Base-by-base conservation (phyloP, 2,329 filamentous ascomycete genomes). In the Dactylellina cionopaga region DNA sequence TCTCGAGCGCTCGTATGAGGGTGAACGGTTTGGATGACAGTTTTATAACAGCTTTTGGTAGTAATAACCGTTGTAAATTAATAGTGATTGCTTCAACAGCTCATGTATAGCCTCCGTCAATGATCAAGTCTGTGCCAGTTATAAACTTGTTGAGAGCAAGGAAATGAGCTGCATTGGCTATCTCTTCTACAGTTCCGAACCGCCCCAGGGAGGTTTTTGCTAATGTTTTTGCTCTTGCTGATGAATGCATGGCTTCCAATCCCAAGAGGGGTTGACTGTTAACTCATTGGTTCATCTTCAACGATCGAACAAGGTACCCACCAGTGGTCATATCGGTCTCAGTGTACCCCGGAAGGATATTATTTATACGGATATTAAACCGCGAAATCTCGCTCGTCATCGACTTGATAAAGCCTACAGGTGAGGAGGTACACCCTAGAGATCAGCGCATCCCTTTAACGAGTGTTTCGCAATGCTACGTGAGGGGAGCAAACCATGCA, bases 81-180 rank as follows among this genome's bases (percentile, higher is more conserved):
- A 6, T 39, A n/a, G 25, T 13, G 15, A 9, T n/a, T 25, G n/a
- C 33, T 24, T 52, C 24, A 46, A 19, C 55, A 11, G 22, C 39
- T 29, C n/a, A n/a, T 29, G 33, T 92, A 75, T 96, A 80, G 1
- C 92, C 92, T 13, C 92, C 92, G 80, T 96, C 92, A 25, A 96
- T 83, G 79, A 93, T 95, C 55, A 96, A 83, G 54, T 93, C 85
- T 79, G 91, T 95, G 75, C 96, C 96, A 79, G 94, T 94, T 63
- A 92, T 90, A 80, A 94, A 96, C 74, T 86, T 82, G 80, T 95
- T 96, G 47, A 85, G 84, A 27, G 87, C 89, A 13, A 96, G 84
- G 79, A 96, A 96, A 25, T 89, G 78, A 47, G 90, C 91, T 60
- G 92, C 92, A 77, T 93, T 88, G n/a, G 92, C 92, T 29, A 96